Evolutionary conservation across 139 green algal species (phyloP), one percentile per base, ranked within the genome.

Genomic region (Picochlorum sp.): DNA sequence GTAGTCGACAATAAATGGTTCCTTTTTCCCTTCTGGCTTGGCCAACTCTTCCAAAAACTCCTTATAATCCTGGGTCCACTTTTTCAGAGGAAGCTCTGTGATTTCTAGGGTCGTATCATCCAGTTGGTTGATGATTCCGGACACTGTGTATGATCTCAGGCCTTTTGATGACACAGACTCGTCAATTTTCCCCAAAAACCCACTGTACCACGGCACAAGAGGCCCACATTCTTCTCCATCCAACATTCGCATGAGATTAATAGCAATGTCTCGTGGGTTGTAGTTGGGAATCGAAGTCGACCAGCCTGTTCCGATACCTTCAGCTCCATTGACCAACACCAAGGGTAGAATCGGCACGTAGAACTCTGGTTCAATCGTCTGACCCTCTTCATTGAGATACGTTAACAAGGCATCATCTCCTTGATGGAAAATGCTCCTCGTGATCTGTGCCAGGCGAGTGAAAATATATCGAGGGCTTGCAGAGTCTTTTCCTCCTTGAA

Each of bases 271-370:
- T 3, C 78, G 69, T 1, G 94, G 92, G 71, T 90, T 95, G 86
- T 94, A 98, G 82, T 97, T 98, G 65, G 94, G 94, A 56, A 99
- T 91, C 54, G 58, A 92, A 9, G 92, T 97, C 74, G 77, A 92
- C 94, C 94, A 99, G 54, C 94, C 94, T 2, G 94, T 99, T 56
- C 94, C 94, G 49, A 99, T 99, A 73, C 94, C 94, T 64, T 99
- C 94, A 9, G 92, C 92, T 34, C 94, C 94, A 60, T 99, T 97
- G 28, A 99, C 66, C 41, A 98, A 83, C 49, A 99, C 94, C 24
- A 81, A 80, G 4, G 89, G 89, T 47, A 95, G 57, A 44, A 95
- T 81, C 16, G 88, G 89, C 68, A 92, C 77, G 66, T 95, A 95
- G 87, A 86, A 97, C 44, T 87, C 60, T 2, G 94, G 94, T 80